Base-by-base conservation (phyloP, 2,329 filamentous ascomycete genomes). In the Aureobasidium lini region DNA sequence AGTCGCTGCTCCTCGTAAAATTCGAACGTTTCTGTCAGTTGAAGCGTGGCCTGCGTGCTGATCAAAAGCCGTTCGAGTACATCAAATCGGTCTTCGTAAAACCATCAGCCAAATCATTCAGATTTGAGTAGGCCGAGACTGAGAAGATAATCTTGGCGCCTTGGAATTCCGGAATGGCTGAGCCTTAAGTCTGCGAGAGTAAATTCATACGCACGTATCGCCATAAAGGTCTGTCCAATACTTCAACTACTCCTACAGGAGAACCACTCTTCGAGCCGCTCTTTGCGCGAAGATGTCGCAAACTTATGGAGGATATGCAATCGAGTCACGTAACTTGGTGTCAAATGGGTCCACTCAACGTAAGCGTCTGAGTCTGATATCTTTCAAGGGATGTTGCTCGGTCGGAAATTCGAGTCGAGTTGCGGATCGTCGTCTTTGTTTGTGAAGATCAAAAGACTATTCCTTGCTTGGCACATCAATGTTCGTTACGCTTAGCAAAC, bases 401-500 rank as follows among this genome's bases (percentile, higher is more conserved):
- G 48, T 50, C 34, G 48, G 48, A 4, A 50, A 15, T 28, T 53
- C 49, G 49, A 43, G 36, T 56, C 52, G 52, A 56, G 16, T 44
- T 56, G 52, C 52, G 39, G 39, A 56, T 56, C 40, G 40, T 56
- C 52, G 31, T 46, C 31, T 9, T 28, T 43, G n/a, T 7, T 28
- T 42, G 40, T 23, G 39, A 44, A 56, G 39, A 44, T 56, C 52
- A 56, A 56, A 53, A 44, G 52, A n/a, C 40, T 56, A 44, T 56
- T 44, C 15, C 28, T 31, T 29, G 37, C 49, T 53, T 53, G 37
- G 49, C 49, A 53, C 6, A 13, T 16, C 5, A 36, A 34, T 13
- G 16, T 29, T 15, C 40, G 6, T 40, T 29, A 28, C 29, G 28
- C 37, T 42, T 42, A 23, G 16, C 7, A 53, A 46, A 56, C 40